Percentiles rank a stretch among this genome's conserved stretches.
phyloP scores from a whole-genome alignment of 1,284 basidiomycete genomes.

The Moniliophthora roreri region DNA sequence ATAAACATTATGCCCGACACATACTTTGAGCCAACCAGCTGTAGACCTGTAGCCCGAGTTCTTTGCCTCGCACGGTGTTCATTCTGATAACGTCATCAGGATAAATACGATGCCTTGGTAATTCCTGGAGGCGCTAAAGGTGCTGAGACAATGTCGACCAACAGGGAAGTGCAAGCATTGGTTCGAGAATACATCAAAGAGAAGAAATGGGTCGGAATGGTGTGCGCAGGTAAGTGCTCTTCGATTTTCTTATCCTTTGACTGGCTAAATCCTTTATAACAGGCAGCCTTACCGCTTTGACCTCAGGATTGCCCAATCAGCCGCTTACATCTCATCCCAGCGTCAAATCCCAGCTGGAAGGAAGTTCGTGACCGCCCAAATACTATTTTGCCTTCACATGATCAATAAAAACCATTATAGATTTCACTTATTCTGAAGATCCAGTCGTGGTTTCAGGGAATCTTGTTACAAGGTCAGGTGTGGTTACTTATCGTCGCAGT shows the following conservation, averaged over 20 bases:
- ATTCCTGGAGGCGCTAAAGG: constrained; percentile 84
- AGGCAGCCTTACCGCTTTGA: constrained; percentile 73
- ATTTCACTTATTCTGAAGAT: constrained; percentile 77
- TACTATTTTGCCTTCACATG: too few species aligned
- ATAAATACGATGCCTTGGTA: constrained; percentile 66
- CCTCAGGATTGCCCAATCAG: constrained; percentile 61
- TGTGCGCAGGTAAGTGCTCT: constrained; percentile 70
- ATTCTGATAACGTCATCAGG: constrained; percentile 31
- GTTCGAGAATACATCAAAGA: constrained; percentile 60
- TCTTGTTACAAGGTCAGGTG: constrained; percentile 70
- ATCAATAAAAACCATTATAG: too few species aligned
- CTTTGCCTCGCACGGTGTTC: neutral
- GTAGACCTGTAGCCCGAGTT: constrained; percentile 39
- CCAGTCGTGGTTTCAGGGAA: constrained; percentile 76
- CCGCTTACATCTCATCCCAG: constrained; percentile 81
- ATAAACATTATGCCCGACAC: constrained; percentile 73
- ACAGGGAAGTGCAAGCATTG: constrained; percentile 60
- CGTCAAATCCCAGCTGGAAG: constrained; percentile 62
- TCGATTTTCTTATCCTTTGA: neutral
- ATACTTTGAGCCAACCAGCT: constrained; percentile 44
- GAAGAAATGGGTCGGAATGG: constrained; percentile 76
- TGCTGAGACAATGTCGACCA: constrained; percentile 70
- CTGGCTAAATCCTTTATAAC: neutral
- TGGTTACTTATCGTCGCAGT: constrained; percentile 1
- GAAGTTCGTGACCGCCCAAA: constrained; percentile 40